Evolutionary conservation across 352 stramenopile species (phyloP).

Genomic region (Globisporangium yorkense): DNA sequence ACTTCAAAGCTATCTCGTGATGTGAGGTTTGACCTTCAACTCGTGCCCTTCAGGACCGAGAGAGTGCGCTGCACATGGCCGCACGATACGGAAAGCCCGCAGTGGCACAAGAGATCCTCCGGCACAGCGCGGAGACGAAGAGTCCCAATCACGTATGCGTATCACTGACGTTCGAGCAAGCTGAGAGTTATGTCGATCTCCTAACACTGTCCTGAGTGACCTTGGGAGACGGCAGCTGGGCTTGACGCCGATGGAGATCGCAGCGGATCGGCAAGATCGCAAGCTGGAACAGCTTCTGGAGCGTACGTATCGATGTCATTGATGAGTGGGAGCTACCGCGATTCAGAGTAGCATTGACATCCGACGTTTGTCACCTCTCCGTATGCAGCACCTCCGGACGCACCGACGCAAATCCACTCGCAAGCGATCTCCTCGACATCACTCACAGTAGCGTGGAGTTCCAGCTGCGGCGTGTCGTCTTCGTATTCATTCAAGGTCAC

Average conservation of each 20-base stretch:
- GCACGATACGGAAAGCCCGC: conserved; percentile 31
- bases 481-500: conserved; percentile 33
- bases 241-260: conserved; percentile 38
- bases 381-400: conserved; percentile 13
- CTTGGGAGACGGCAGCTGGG: conserved; percentile 13
- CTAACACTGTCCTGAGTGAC: not conserved
- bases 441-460: conserved; percentile 23
- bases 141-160: conserved; percentile 21
- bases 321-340: not conserved
- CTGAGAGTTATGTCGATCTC: not conserved
- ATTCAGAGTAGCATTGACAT: not conserved
- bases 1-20: not conserved
- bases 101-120: conserved; percentile 32
- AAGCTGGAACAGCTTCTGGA: conserved; percentile 36
- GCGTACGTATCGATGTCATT: conserved; percentile 17
- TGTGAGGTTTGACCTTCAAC: not conserved
- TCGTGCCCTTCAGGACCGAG: conserved; percentile 14
- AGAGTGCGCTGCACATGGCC: conserved; percentile 38
- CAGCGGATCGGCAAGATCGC: conserved; percentile 27
- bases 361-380: not conserved
- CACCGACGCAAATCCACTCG: conserved; percentile 19
- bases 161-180: not conserved
- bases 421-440: conserved; percentile 21
- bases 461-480: conserved; percentile 10
- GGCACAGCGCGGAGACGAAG: conserved; percentile 27